Conservation (phyloP, 2,329 filamentous ascomycete species). For the Ophiocordyceps australis region DNA sequence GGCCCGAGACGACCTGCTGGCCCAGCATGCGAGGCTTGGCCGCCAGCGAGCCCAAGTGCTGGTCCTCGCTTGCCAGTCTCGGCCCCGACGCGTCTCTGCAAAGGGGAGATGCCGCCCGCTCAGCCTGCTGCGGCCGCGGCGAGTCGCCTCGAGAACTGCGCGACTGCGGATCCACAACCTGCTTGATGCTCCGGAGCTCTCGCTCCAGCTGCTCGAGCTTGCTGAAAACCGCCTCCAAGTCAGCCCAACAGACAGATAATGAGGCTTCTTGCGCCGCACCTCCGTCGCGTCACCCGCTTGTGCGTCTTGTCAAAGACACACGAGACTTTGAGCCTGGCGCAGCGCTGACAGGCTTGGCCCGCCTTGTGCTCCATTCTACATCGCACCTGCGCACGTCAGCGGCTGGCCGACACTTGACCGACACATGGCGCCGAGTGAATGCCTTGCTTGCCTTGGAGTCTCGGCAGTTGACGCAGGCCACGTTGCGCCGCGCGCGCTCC, state of each 20-base stretch:
- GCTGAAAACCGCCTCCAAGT: conserved; percentile 10
- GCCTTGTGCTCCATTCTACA: conserved; percentile 20
- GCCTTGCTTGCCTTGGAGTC: conserved; percentile 18
- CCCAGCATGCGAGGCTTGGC: conserved; percentile 18
- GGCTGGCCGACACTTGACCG: too few relatives aligned
- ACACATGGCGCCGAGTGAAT: too few relatives aligned
- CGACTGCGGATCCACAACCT: conserved; percentile 27
- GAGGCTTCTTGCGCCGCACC: conserved; percentile 15
- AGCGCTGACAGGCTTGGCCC: conserved; percentile 24
- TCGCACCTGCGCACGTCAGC: conserved; percentile 16
- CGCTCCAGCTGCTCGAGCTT: conserved; percentile 36
- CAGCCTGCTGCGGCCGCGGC: too few relatives aligned
- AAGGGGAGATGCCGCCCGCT: too few relatives aligned
- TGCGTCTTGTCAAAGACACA: conserved; percentile 28
- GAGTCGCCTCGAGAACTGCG: too few relatives aligned
- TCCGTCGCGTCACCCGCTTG: conserved; percentile 25
- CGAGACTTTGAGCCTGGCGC: conserved; percentile 21
- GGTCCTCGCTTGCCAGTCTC: too few relatives aligned
- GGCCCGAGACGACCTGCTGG: conserved; percentile 27
- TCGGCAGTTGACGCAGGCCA: conserved; percentile 19
- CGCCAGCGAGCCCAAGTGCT: too few relatives aligned
- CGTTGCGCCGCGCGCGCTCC: conserved; percentile 16
- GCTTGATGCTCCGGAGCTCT: conserved; percentile 34
- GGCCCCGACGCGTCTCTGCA: too few relatives aligned
- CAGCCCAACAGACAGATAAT: too few relatives aligned